Conservation (phyloP, 306 rosid genomes). For the Phaseolus lunatus region DNA sequence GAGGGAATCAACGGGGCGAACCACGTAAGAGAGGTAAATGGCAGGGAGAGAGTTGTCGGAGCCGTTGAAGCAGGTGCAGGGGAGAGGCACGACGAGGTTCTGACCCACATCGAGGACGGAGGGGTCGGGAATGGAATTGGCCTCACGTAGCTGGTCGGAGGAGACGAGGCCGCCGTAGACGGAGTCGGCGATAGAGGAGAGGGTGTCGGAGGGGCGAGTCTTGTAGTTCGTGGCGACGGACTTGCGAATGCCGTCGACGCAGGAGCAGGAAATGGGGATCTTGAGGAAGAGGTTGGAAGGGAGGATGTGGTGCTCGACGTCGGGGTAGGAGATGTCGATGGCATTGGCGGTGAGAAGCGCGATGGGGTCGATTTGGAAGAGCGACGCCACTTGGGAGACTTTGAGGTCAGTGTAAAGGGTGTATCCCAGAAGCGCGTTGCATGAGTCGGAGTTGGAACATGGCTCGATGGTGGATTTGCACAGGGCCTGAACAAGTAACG, state of each 20-base stretch:
- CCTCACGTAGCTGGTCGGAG: slow-evolving; percentile 89
- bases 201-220: slow-evolving; percentile 83
- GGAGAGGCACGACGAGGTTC: slow-evolving; percentile 83
- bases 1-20: slow-evolving; percentile 67
- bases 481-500: slow-evolving; percentile 39
- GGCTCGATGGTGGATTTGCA: slow-evolving; percentile 96
- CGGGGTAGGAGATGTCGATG: slow-evolving; percentile 91
- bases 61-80: slow-evolving; percentile 97
- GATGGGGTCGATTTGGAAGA: slow-evolving; percentile 90
- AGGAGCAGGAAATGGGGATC: slow-evolving; percentile 82
- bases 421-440: slow-evolving; percentile 90
- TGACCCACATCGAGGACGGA: slow-evolving; percentile 85
- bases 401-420: slow-evolving; percentile 93
- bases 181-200: slow-evolving; percentile 78
- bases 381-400: slow-evolving; percentile 91
- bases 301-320: slow-evolving; percentile 92
- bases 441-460: slow-evolving; percentile 85
- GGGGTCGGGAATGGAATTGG: slow-evolving; percentile 81
- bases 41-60: slow-evolving; percentile 92
- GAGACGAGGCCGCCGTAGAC: slow-evolving; percentile 85
- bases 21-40: slow-evolving; percentile 88
- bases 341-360: slow-evolving; percentile 86
- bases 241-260: slow-evolving; percentile 93
- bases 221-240: slow-evolving; percentile 81
- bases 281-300: slow-evolving; percentile 84